Evolutionary conservation across 108 stramenopile genomes (phyloP).

Genomic region (Aurantiochytrium sp.): DNA sequence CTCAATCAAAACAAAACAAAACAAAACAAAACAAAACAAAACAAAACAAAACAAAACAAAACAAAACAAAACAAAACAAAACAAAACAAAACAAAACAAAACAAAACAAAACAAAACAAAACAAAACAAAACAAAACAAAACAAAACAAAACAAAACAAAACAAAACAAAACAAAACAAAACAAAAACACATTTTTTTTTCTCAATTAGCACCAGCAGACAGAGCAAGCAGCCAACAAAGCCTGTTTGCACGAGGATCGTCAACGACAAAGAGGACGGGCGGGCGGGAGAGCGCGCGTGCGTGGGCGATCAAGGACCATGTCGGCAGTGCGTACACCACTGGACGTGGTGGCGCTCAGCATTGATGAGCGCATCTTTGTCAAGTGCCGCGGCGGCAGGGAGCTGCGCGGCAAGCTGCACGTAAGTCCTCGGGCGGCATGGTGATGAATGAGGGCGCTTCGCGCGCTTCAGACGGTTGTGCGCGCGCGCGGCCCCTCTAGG

Average conservation of each 20-base stretch:
- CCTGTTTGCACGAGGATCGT: too few relatives aligned
- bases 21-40: too few relatives aligned
- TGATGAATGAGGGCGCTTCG: background rate
- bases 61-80: background rate
- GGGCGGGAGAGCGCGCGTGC: too few relatives aligned
- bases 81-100: background rate
- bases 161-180: background rate
- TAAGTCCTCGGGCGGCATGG: conserved; percentile 33
- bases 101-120: too few relatives aligned
- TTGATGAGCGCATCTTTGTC: conserved; percentile 95
- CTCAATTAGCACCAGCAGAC: too few relatives aligned
- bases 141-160: too few relatives aligned
- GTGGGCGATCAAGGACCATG: background rate
- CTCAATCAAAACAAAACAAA: too few relatives aligned
- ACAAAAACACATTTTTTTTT: too few relatives aligned
- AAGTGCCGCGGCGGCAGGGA: conserved; percentile 95
- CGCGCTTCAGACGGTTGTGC: too few relatives aligned
- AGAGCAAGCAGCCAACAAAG: too few relatives aligned
- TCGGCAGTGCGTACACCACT: conserved; percentile 60
- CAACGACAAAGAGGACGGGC: too few relatives aligned
- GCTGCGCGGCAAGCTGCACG: conserved; percentile 91
- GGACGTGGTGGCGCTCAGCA: conserved; percentile 91
- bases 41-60: background rate
- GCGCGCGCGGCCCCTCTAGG: background rate
- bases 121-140: too few relatives aligned